Base-by-base conservation (phyloP, 768 basidiomycete genomes). In the Suillus occidentalis region DNA sequence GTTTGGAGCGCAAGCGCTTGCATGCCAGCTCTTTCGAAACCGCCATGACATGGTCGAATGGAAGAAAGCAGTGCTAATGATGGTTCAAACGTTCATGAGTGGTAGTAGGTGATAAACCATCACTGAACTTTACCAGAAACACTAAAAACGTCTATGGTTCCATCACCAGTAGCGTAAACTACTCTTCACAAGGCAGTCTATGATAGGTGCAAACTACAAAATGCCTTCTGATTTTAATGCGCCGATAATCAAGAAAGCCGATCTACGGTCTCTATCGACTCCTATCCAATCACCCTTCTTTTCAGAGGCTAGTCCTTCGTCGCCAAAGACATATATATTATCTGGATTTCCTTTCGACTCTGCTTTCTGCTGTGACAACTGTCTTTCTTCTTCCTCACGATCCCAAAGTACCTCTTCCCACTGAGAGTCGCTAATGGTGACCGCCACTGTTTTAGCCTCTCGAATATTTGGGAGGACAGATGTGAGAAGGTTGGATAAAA, bases 381-480 rank as follows among this genome's bases (percentile, higher is more conserved):
- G 65, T 63, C 68, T 75, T 61, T 84, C 83, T 60, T 87, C 87
- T 64, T 88, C 87, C 72, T 91, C 90, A 18, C 87, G 81, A 67
- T 89, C 87, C 86, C 88, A 92, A 34, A 92, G 78, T 2, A 92
- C 87, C 68, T 93, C 92, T 61, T 90, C 88, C 92, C 90, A 93
- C 67, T 91, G 89, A 1, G 84, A 81, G 62, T 91, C 89, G 60
- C 87, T 89, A 65, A 91, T 88, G 0, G 89, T 90, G 31, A 94
- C 89, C 4, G 90, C 91, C 25, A 88, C 88, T 10, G 88, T 89
- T 72, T 85, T 89, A 14, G 90, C 89, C 64, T 89, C 91, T 40
- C 80, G 82, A 43, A 90, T 81, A 66, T 88, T 89, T 14, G 92
- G 92, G 20, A 94, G 81, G 34, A 93, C 82, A 0, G 91, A 90